Evolutionary conservation across 768 basidiomycete genomes (phyloP), one percentile per base, ranked within the genome.

Genomic region (Myochromella boudieri): DNA sequence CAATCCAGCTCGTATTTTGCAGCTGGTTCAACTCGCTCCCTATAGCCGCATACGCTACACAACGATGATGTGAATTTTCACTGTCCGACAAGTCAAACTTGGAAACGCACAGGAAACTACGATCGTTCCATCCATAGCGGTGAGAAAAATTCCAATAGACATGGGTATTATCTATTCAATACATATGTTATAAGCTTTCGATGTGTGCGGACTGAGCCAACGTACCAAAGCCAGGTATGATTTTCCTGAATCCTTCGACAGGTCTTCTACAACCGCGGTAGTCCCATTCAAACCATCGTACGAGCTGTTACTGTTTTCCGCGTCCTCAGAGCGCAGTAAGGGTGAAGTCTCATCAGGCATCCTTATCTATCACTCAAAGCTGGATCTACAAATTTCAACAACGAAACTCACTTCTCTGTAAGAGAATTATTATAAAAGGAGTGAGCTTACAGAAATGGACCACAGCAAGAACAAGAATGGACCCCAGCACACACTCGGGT

Each of bases 1-100:
- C 77, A 22, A 85, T 80, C 82, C 82, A 85, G 51, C 81, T 82
- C 0, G 81, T 81, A 46, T 77, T 82, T 50, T 84, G 79, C 3
- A 85, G 69, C 57, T 81, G 74, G 5, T 82, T 72, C 4, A 85
- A 63, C 52, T 84, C 81, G 55, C 74, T 78, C 20, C 79, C 79
- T 45, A 81, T 81, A 0, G 75, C 65, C 8, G 78, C 76, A 50
- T 78, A 80, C 0, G 77, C 75, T 75, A 44, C 37, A 18, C 14
- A 20, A 37, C 48, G 25, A 31, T 20, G 24, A 25, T 42, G 12
- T 18, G 38, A 15, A 37, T n/a, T 36, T 10, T 6, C 18, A 5
- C n/a, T n/a, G n/a, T n/a, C n/a, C n/a, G n/a, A n/a, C n/a, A n/a
- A n/a, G n/a, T n/a, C n/a, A n/a, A n/a, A n/a, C n/a, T n/a, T n/a